Conservation (phyloP, 78 protist genomes). For the Dictyostelium intermedium region DNA sequence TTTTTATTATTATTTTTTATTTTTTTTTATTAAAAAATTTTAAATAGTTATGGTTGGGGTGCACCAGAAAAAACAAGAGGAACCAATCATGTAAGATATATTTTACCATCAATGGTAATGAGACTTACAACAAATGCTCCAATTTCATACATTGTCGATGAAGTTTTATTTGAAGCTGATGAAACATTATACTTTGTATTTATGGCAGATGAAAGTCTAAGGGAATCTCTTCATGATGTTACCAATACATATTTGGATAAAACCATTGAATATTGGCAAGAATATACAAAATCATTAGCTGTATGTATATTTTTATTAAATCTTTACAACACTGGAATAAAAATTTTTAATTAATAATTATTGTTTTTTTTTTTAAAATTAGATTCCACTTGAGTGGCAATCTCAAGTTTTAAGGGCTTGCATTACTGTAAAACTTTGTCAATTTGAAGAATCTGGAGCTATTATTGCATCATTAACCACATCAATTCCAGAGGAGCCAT, state of each 20-base stretch:
- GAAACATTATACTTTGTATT: constrained; percentile 72
- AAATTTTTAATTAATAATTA: background rate
- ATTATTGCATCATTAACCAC: constrained; percentile 83
- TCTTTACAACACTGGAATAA: background rate
- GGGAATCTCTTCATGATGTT: constrained; percentile 51
- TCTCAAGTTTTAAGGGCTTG: constrained; percentile 80
- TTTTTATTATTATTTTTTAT: no score
- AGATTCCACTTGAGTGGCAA: constrained; percentile 88
- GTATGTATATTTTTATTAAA: constrained; percentile 9
- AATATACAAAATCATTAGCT: constrained; percentile 68
- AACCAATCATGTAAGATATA: constrained; percentile 80
- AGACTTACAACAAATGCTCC: constrained; percentile 86
- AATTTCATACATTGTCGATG: constrained; percentile 83
- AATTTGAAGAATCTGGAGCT: constrained; percentile 84
- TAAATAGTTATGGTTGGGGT: constrained; percentile 79
- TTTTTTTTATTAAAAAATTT: no score
- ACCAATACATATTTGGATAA: constrained; percentile 57
- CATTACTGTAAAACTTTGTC: constrained; percentile 80
- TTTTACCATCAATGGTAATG: constrained; percentile 73
- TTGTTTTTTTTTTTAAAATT: background rate
- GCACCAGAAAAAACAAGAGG: constrained; percentile 83
- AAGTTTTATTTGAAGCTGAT: constrained; percentile 78
- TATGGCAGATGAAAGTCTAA: constrained; percentile 80
- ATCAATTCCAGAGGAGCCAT: constrained; percentile 74
- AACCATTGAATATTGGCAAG: constrained; percentile 80